Evolutionary conservation across 1,284 basidiomycete genomes (phyloP).

Genomic region (Paramarasmius palmivorus): DNA sequence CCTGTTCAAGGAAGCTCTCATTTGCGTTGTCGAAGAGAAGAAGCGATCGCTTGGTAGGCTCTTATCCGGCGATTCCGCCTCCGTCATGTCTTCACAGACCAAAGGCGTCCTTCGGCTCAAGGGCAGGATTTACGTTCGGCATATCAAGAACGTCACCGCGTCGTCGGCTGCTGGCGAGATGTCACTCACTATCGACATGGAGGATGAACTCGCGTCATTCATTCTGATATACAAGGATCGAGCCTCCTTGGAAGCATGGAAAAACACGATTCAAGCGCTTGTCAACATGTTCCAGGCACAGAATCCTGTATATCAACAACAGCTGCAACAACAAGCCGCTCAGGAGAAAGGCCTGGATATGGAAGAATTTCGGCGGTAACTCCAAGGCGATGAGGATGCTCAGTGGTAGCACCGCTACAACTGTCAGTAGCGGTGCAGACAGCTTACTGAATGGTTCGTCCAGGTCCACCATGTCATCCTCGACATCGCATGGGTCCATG

Average conservation of each 20-base stretch:
- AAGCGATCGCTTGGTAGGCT: constrained; percentile 77
- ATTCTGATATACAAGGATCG: constrained; percentile 92
- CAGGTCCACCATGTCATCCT: constrained; percentile 67
- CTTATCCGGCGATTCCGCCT: constrained; percentile 53
- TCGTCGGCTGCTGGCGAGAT: constrained; percentile 78
- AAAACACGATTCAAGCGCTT: constrained; percentile 72
- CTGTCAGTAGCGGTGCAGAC: constrained; percentile 62
- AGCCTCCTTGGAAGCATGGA: constrained; percentile 89
- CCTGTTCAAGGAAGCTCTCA: constrained; percentile 94
- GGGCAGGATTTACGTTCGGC: constrained; percentile 91
- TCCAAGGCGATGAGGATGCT: constrained; percentile 76
- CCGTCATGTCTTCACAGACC: constrained; percentile 47
- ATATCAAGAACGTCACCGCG: constrained; percentile 86
- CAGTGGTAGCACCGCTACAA: constrained; percentile 71
- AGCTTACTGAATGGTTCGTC: constrained; percentile 67
- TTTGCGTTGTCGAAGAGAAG: constrained; percentile 94
- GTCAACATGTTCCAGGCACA: constrained; percentile 66
- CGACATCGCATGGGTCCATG: constrained; percentile 65
- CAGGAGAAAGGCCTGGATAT: constrained; percentile 50
- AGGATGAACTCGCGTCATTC: constrained; percentile 93
- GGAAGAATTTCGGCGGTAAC: constrained; percentile 76
- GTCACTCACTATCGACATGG: constrained; percentile 92
- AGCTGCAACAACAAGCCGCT: constrained; percentile 31
- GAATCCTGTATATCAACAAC: constrained; percentile 28
- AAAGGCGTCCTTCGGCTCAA: constrained; percentile 88